Conservation (phyloP, 805 yeast genomes). For the Metschnikowia peoriensis region DNA sequence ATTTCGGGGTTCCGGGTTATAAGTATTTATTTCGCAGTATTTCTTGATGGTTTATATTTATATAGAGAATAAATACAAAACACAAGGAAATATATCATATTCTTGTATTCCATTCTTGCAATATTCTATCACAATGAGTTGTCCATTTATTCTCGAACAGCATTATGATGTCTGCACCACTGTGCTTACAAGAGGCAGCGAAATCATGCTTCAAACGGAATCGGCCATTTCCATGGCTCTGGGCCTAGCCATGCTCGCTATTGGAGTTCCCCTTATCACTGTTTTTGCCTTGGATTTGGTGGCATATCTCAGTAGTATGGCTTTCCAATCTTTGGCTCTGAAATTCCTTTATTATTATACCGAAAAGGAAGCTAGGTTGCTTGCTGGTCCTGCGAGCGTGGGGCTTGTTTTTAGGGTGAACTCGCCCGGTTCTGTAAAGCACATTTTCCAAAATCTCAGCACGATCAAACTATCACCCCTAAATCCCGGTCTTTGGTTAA, state of each 20-base stretch:
- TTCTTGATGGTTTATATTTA: no score
- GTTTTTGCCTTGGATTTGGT: conserved; percentile 3
- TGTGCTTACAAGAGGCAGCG: not conserved
- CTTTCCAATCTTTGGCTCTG: not conserved
- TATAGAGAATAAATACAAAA: not conserved
- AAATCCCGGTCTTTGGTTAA: conserved; percentile 4
- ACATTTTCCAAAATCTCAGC: not conserved
- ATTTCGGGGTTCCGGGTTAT: not conserved
- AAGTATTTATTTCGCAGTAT: not conserved
- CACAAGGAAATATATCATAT: not conserved
- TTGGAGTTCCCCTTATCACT: not conserved
- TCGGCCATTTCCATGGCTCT: conserved; percentile 2
- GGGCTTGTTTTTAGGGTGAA: conserved; percentile 3
- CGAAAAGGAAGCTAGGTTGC: not conserved
- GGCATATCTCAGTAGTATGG: conserved; percentile 6
- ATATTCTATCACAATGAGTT: not conserved
- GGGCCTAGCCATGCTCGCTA: conserved; percentile 6
- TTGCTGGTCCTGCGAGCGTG: not conserved
- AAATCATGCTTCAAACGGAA: not conserved
- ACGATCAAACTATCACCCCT: not conserved
- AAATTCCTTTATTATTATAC: not conserved
- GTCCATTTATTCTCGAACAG: not conserved
- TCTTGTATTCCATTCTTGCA: not conserved
- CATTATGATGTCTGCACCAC: not conserved
- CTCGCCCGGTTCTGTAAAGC: conserved; percentile 1